Evolutionary conservation across 768 basidiomycete genomes (phyloP).

Genomic region (Pilatotrama ljubarskyi): DNA sequence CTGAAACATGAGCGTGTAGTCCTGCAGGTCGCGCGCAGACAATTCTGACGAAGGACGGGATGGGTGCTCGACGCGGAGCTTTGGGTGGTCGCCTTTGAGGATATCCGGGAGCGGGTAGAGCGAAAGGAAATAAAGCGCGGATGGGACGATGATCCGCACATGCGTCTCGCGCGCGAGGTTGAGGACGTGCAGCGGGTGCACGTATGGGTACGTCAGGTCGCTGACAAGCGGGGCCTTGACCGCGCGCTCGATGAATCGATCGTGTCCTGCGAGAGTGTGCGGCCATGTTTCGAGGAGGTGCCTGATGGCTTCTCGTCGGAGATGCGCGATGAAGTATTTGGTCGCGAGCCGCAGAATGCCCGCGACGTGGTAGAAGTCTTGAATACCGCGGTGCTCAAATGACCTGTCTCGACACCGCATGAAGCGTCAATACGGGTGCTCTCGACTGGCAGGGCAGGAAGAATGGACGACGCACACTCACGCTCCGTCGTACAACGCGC

Average conservation of each 20-base stretch:
- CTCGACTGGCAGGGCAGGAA: constrained; percentile 1
- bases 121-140: constrained; percentile 59
- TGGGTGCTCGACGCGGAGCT: constrained; percentile 48
- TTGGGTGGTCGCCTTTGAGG: constrained; percentile 51
- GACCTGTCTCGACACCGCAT: constrained; percentile 20
- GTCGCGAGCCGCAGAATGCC: constrained; percentile 58
- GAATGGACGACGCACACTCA: constrained; percentile 35
- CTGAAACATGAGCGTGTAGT: constrained; percentile 60
- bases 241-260: constrained; percentile 54
- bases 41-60: constrained; percentile 50
- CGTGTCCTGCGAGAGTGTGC: constrained; percentile 54
- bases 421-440: not conserved
- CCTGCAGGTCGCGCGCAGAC: constrained; percentile 41
- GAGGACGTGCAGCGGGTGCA: constrained; percentile 58
- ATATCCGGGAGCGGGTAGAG: constrained; percentile 53
- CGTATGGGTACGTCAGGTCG: constrained; percentile 55
- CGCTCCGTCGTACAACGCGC: constrained; percentile 58
- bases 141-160: constrained; percentile 47
- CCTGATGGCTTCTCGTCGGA: constrained; percentile 52
- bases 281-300: constrained; percentile 53
- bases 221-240: constrained; percentile 41
- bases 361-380: constrained; percentile 58
- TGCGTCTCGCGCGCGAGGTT: constrained; percentile 55
- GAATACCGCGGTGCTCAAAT: constrained; percentile 40
- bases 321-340: constrained; percentile 57